phyloP scores from a whole-genome alignment of 2,329 filamentous ascomycete species.

The Colletotrichum filicis region DNA sequence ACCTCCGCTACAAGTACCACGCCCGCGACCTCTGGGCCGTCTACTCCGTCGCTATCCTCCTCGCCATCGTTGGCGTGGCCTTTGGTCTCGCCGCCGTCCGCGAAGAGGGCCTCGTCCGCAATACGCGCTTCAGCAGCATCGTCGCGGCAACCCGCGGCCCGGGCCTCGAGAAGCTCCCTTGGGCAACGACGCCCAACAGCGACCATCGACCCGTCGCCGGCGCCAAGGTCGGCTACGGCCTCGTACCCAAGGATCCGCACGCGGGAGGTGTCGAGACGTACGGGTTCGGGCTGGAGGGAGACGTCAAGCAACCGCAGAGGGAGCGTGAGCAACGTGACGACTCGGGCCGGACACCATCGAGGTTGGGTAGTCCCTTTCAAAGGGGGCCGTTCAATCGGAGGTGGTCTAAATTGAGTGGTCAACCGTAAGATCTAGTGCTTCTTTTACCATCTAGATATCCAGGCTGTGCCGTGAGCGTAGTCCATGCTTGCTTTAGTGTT shows the following conservation, averaged over 20 bases:
- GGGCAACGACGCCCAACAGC: slow-evolving; percentile 28
- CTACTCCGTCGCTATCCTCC: slow-evolving; percentile 45
- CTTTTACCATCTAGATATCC: neutral
- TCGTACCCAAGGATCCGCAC: slow-evolving; percentile 35
- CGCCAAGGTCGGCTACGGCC: slow-evolving; percentile 34
- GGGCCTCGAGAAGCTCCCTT: slow-evolving; percentile 47
- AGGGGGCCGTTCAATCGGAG: slow-evolving; percentile 11
- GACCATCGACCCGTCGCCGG: slow-evolving; percentile 28
- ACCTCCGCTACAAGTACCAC: slow-evolving; percentile 44
- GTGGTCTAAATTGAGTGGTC: slow-evolving; percentile 19
- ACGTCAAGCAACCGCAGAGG: slow-evolving; percentile 40
- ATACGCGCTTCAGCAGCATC: slow-evolving; percentile 51
- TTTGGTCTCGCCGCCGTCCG: slow-evolving; percentile 45
- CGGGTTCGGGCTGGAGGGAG: slow-evolving; percentile 45
- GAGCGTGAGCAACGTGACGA: neutral
- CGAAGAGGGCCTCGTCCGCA: slow-evolving; percentile 46
- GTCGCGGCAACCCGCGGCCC: slow-evolving; percentile 51
- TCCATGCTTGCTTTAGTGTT: neutral
- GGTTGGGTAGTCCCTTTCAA: slow-evolving; percentile 22
- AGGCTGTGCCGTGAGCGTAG: neutral
- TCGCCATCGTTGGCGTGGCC: slow-evolving; percentile 41
- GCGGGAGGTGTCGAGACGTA: slow-evolving; percentile 40
- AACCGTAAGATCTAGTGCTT: neutral
- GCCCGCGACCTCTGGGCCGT: slow-evolving; percentile 47
- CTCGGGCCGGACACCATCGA: slow-evolving; percentile 18